Conservation (phyloP, 345 rosid genomes). For the Eucalyptus curtisii region DNA sequence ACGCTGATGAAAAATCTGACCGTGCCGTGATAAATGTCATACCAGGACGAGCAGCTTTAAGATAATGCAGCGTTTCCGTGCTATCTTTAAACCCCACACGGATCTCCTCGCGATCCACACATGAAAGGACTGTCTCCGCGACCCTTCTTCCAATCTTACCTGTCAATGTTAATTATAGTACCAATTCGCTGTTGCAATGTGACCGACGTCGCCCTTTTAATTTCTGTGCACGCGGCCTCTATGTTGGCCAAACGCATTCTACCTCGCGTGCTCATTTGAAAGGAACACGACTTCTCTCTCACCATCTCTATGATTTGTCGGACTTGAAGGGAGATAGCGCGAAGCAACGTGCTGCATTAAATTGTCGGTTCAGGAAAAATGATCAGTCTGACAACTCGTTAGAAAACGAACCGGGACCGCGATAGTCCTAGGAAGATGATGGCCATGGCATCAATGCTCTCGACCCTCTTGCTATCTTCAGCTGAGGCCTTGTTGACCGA, state of each 20-base stretch:
- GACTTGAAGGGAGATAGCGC: background rate
- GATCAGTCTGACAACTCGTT: background rate
- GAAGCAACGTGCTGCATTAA: background rate
- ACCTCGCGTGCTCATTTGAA: background rate
- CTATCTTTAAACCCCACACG: background rate
- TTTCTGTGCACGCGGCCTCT: background rate
- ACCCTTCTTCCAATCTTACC: background rate
- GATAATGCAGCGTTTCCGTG: background rate
- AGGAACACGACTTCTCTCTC: background rate
- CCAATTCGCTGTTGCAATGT: background rate
- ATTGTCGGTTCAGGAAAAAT: background rate
- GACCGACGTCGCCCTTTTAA: background rate
- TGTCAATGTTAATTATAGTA: background rate
- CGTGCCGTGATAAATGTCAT: background rate
- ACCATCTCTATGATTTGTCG: background rate
- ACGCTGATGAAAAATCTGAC: background rate
- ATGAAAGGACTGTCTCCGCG: background rate
- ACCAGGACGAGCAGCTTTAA: background rate
- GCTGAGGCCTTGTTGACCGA: background rate
- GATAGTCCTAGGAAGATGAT: background rate
- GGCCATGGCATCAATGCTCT: background rate
- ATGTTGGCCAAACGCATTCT: background rate
- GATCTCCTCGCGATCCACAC: background rate
- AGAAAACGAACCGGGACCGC: background rate
- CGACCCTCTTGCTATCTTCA: background rate